Conservation (phyloP, 345 rosid genomes). For the Mallotus nudiflorus region DNA sequence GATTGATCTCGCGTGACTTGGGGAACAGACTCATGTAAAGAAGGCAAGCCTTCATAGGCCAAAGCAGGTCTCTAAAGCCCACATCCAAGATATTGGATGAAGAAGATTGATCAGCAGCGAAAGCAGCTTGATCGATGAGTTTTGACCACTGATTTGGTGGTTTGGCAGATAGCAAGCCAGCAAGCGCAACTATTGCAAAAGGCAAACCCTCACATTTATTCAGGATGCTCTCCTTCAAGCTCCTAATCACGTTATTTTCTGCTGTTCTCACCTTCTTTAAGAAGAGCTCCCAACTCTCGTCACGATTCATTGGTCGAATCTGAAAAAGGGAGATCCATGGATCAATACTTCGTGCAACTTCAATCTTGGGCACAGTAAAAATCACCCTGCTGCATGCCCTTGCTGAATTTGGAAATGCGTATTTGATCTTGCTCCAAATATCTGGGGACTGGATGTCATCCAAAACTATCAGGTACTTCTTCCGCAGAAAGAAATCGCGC, state of each 20-base stretch:
- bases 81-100: background rate
- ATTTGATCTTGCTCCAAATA: background rate
- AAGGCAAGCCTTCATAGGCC: slow-evolving; percentile 23
- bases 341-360: background rate
- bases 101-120: no score
- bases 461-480: background rate
- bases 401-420: background rate
- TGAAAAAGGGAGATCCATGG: background rate
- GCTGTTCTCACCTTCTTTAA: no score
- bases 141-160: no score
- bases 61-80: slow-evolving; percentile 19
- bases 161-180: background rate
- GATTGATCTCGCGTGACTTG: slow-evolving; percentile 22
- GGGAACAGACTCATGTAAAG: slow-evolving; percentile 44
- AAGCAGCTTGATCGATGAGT: no score
- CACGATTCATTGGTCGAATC: background rate
- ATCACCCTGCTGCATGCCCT: background rate
- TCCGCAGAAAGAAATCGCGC: background rate
- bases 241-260: no score
- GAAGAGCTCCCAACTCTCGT: background rate
- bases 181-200: slow-evolving; percentile 5
- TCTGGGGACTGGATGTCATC: background rate
- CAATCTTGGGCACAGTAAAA: background rate
- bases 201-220: background rate
- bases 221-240: no score